Conservation (phyloP, 176 grass and related monocot species). For the Coix lacrymajobi region DNA sequence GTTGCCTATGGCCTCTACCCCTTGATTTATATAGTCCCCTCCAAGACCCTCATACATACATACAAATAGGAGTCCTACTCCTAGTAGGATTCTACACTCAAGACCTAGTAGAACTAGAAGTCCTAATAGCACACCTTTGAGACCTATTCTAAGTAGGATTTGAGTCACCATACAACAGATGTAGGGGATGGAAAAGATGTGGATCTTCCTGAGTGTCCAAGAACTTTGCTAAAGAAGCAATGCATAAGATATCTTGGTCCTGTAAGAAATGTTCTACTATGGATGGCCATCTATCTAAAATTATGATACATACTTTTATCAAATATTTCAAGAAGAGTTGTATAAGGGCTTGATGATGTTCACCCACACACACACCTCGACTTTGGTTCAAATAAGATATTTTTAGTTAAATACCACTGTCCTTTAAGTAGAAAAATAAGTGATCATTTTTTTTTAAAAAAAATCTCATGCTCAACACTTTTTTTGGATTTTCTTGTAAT, state of each 20-base stretch:
- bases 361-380: neutral
- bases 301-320: neutral
- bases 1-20: too few species aligned
- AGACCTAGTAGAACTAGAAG: too few species aligned
- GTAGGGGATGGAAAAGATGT: slow-evolving; percentile 72
- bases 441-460: neutral
- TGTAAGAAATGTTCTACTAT: slow-evolving; percentile 47
- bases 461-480: neutral
- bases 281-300: neutral
- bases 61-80: too few species aligned
- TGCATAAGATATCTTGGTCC: slow-evolving; percentile 92
- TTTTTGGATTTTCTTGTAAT: neutral
- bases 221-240: slow-evolving; percentile 61
- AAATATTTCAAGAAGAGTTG: neutral
- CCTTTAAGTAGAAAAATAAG: neutral
- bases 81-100: too few species aligned
- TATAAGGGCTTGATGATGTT: neutral
- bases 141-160: too few species aligned
- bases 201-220: slow-evolving; percentile 70
- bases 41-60: too few species aligned
- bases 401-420: neutral
- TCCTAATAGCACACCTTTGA: too few species aligned
- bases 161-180: too few species aligned
- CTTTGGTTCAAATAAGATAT: neutral
- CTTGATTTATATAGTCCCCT: too few species aligned